Evolutionary conservation across 2,329 filamentous ascomycete species (phyloP), one percentile per base, ranked within the genome.

Genomic region (Trichophyton mentagrophytes): DNA sequence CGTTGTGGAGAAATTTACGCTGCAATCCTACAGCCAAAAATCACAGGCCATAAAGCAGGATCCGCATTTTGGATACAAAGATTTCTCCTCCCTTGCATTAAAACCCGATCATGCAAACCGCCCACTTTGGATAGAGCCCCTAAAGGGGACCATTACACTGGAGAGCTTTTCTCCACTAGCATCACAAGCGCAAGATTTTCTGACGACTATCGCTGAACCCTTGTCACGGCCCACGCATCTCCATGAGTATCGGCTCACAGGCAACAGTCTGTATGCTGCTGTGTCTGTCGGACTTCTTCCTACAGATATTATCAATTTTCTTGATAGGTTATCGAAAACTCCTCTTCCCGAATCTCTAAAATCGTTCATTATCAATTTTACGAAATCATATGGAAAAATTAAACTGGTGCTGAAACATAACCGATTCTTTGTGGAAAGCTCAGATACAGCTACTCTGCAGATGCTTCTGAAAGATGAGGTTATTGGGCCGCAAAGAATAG

Each of bases 151-250:
- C 65, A 93, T 97, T 70, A 93, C 95, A 33, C 80, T 97, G 49
- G 92, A 99, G 78, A 95, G 90, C 67, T 97, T 96, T 77, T 92
- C 89, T 59, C 88, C 91, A 1, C 79, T 93, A 61, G 90, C 92
- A 61, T 82, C 87, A 61, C 87, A 91, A 69, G 92, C 90, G 0
- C 90, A 96, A 71, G 90, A 96, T 72, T 96, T 99, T 71, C 79
- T 99, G 62, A 96, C 95, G 68, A 96, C 93, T 55, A 92, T 99
- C 67, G 89, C 92, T 64, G 92, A 99, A 76, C 93, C 92, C 17
- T 80, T 92, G 62, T 96, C 91, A 40, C 85, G 92, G 62, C 92
- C 93, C 61, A 88, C 85, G 3, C 92, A 90, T 69, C 83, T 97
- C 65, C 93, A 97, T 77, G 92, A 99, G 74, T 97, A 97, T 74